A percentile compares a stretch with the other conserved stretches of the same genome.
These are phyloP conservation scores for Melampsora abietis-canadensis DNA, from an alignment of 1,284 basidiomycete genomes.

Conservation along the genomic window DNA sequence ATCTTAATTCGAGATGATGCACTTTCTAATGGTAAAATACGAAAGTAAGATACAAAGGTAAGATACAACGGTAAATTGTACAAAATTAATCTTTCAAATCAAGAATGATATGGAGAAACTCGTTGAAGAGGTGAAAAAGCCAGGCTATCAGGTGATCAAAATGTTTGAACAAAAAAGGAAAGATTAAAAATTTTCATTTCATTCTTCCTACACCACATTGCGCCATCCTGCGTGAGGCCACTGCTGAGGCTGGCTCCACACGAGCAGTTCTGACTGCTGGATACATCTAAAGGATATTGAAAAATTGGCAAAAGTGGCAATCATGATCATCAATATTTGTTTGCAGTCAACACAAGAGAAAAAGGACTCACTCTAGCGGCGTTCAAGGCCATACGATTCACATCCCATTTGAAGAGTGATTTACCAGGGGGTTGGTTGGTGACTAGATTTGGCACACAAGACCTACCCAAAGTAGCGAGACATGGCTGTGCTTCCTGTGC, in stretches of 20 bases:
- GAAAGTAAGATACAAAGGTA: too few relatives aligned
- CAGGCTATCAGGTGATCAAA: too few relatives aligned
- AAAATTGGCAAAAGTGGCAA: too few relatives aligned
- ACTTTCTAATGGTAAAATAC: too few relatives aligned
- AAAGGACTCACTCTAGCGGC: neutral
- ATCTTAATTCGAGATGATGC: too few relatives aligned
- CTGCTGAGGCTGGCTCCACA: neutral
- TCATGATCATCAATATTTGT: too few relatives aligned
- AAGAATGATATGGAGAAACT: too few relatives aligned
- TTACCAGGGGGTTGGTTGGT: neutral
- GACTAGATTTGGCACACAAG: conserved; percentile 16
- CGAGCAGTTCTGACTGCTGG: neutral
- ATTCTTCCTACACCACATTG: neutral
- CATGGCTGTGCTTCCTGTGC: conserved; percentile 6
- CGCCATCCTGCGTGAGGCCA: neutral
- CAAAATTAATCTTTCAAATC: too few relatives aligned
- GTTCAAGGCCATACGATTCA: neutral
- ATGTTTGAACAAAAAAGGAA: too few relatives aligned
- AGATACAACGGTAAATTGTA: too few relatives aligned
- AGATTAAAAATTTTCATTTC: too few relatives aligned
- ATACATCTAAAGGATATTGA: neutral
- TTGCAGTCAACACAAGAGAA: neutral
- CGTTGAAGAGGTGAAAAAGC: too few relatives aligned
- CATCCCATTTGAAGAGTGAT: neutral
- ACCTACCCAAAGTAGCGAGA: conserved; percentile 9